Evolutionary conservation across 805 yeast species (phyloP), one percentile per base, ranked within the genome.

Genomic region (Starmerella bombi): DNA sequence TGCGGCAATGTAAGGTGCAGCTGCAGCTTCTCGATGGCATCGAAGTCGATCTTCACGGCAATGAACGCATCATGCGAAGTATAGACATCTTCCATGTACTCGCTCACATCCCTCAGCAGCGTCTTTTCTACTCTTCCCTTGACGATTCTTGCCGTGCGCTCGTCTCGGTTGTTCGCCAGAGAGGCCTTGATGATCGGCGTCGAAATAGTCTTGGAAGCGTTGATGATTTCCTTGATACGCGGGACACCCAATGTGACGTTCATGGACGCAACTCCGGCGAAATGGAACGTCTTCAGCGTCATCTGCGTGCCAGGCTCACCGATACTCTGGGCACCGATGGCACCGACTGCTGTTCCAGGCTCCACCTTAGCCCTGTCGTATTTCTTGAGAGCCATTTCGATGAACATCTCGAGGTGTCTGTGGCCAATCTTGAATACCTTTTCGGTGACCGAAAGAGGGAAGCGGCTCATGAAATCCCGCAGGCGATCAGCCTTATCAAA

Each of bases 261-360:
- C 96, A 88, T 91, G 35, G 94, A 81, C 27, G 98, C 97, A 43
- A 91, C 98, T 71, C 98, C 98, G 55, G 98, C 98, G 71, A 91
- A 91, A 70, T 91, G 98, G 83, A 88, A 88, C 44, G 93, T 80
- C 59, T 80, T 80, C 57, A 80, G 71, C 4, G 98, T 91, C 98
- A 91, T 91, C 65, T 91, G 98, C 1, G 98, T 91, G 60, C 97
- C 98, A 18, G 98, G 98, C 59, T 88, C 98, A 65, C 98, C 98
- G 67, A 91, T 91, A 33, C 95, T 83, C 59, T 91, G 98, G 0
- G 98, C 98, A 52, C 97, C 98, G 63, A 91, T 86, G 20, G 98
- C 97, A 50, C 98, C 98, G 41, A 91, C 97, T 2, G 98, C 98
- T 3, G 98, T 91, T 47, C 97, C 98, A 1, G 98, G 98, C 60